A percentile compares a stretch with the other conserved stretches of the same genome.
Evolutionary conservation across 129 eudicot genomes (phyloP).

Genomic region (Flaveria brownii): DNA sequence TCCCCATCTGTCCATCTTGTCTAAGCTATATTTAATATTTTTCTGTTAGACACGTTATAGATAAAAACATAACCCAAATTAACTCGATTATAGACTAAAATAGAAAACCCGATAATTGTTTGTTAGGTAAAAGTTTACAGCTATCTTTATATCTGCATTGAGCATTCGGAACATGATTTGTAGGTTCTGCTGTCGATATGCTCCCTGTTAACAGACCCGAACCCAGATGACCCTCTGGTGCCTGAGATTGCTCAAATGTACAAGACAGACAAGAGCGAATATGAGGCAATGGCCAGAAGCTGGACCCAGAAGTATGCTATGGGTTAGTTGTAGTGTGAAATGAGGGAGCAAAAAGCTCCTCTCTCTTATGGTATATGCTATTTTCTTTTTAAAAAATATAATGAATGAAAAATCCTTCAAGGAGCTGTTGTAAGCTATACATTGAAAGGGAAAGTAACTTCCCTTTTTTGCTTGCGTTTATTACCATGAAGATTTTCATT

Average conservation of each 20-base stretch:
- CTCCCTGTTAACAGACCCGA: conserved; percentile 56
- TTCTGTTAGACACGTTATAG: neutral
- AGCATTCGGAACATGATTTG: neutral
- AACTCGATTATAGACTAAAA: neutral
- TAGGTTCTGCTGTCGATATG: conserved; percentile 60
- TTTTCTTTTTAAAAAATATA: neutral
- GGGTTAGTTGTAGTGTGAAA: conserved; percentile 38
- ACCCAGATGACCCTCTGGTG: conserved; percentile 55
- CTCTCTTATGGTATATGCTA: conserved; percentile 20
- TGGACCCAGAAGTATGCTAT: conserved; percentile 69
- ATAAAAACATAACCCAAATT: neutral
- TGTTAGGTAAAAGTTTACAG: neutral
- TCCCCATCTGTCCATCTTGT: neutral
- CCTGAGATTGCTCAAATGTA: conserved; percentile 66
- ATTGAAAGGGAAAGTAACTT: conserved; percentile 9
- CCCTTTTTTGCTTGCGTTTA: conserved; percentile 8
- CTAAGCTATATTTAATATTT: neutral
- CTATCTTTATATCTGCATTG: neutral
- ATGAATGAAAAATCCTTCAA: conserved; percentile 13
- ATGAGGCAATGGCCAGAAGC: conserved; percentile 55
- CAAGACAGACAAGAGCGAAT: conserved; percentile 51
- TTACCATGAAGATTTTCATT: neutral
- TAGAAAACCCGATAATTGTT: neutral
- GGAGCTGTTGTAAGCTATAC: conserved; percentile 18
- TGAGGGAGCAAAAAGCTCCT: neutral